phyloP scores from a whole-genome alignment of 345 rosid species.

The Reutealis trisperma region DNA sequence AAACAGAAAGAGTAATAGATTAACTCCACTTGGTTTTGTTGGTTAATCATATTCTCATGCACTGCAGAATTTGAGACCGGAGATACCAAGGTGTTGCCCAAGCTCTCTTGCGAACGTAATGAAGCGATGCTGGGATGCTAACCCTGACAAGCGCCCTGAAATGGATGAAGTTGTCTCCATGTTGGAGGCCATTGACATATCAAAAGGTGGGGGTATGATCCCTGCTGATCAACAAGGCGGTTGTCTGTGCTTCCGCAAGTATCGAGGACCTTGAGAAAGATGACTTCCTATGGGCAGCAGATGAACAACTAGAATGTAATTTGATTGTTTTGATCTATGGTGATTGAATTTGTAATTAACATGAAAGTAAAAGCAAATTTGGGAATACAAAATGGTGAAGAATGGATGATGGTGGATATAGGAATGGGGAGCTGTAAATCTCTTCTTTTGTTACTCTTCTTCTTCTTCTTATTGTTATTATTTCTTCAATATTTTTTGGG shows the following conservation, averaged over 20 bases:
- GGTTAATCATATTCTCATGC: neutral
- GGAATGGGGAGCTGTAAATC: constrained; percentile 35
- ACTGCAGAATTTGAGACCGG: constrained; percentile 87
- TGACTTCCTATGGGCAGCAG: constrained; percentile 5
- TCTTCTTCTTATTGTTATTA: neutral
- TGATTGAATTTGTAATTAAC: constrained; percentile 17
- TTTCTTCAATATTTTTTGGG: constrained; percentile 14
- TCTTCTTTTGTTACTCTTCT: constrained; percentile 15
- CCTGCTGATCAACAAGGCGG: constrained; percentile 82
- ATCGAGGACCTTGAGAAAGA: constrained; percentile 65
- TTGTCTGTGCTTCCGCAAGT: constrained; percentile 76
- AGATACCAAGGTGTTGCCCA: constrained; percentile 97
- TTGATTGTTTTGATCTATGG: constrained; percentile 3
- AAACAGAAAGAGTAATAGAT: neutral
- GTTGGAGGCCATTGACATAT: constrained; percentile 87
- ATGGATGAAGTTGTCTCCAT: constrained; percentile 88
- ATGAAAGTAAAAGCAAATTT: constrained; percentile 3
- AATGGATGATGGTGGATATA: constrained; percentile 21
- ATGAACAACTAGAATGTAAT: neutral
- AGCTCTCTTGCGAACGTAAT: constrained; percentile 82
- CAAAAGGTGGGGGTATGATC: constrained; percentile 97
- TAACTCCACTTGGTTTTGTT: neutral
- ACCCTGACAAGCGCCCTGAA: constrained; percentile 88
- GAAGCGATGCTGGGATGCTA: constrained; percentile 98
- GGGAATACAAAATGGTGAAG: constrained; percentile 5